Conservation (phyloP, 305 asterid species). For the Caryopteris hybrid region DNA sequence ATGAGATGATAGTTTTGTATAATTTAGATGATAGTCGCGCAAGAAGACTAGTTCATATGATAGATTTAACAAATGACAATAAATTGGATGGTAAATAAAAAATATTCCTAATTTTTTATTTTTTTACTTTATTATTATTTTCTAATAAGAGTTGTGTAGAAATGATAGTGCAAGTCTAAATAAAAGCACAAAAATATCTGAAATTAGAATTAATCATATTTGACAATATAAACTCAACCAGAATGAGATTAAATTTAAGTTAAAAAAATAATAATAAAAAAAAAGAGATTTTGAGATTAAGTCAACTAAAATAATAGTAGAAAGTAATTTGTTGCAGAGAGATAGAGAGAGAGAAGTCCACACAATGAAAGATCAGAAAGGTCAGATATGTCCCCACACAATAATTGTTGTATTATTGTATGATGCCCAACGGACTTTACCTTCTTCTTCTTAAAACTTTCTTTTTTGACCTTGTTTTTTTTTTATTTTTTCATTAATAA, state of each 20-base stretch:
- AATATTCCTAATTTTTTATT: too few relatives aligned
- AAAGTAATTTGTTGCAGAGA: not conserved
- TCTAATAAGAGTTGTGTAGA: too few relatives aligned
- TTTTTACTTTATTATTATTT: too few relatives aligned
- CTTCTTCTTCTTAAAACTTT: slow-evolving; percentile 13
- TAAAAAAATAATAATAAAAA: not conserved
- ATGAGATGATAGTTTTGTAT: too few relatives aligned
- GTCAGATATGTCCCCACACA: slow-evolving; percentile 32
- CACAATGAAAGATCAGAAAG: slow-evolving; percentile 22
- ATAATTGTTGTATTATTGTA: slow-evolving; percentile 38
- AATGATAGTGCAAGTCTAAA: too few relatives aligned
- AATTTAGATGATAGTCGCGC: too few relatives aligned
- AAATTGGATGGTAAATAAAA: too few relatives aligned
- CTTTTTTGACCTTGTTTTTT: slow-evolving; percentile 21
- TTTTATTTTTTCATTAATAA: slow-evolving; percentile 9
- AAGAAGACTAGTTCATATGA: too few relatives aligned
- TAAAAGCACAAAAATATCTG: too few relatives aligned
- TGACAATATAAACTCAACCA: not conserved
- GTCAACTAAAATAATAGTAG: slow-evolving; percentile 28
- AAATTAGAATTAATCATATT: too few relatives aligned
- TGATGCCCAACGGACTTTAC: slow-evolving; percentile 12
- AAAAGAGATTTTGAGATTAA: not conserved
- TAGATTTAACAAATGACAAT: too few relatives aligned
- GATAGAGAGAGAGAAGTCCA: not conserved
- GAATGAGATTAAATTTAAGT: not conserved